Evolutionary conservation across 2,329 filamentous ascomycete species (phyloP).

Genomic region (Trichoderma endophyticum): DNA sequence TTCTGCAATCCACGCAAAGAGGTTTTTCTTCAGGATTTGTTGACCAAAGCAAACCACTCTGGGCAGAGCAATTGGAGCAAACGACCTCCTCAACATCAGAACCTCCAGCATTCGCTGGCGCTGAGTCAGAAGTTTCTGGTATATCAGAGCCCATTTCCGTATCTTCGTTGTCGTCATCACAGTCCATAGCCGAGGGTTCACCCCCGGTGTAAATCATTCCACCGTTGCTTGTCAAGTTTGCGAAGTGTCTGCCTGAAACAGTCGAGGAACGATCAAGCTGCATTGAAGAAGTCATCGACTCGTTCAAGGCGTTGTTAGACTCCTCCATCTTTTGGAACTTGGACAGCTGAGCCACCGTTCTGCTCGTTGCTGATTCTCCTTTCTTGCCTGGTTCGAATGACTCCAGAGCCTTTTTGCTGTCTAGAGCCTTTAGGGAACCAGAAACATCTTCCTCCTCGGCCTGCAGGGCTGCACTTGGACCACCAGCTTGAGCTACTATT

Average conservation of each 20-base stretch:
- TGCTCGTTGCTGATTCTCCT: conserved; percentile 67
- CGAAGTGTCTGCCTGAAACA: conserved; percentile 61
- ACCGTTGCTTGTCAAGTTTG: conserved; percentile 61
- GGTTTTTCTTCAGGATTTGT: not conserved
- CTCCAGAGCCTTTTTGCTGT: conserved; percentile 78
- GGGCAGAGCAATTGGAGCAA: not conserved
- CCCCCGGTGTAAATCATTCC: conserved; percentile 61
- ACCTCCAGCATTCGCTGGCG: accelerated
- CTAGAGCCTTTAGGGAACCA: conserved; percentile 84
- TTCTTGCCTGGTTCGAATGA: conserved; percentile 69
- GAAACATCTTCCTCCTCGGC: conserved; percentile 90
- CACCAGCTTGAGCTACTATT: not conserved
- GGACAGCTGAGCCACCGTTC: conserved; percentile 73
- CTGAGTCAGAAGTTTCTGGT: not conserved
- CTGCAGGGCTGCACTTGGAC: conserved; percentile 44
- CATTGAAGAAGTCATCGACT: conserved; percentile 88
- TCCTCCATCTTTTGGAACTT: conserved; percentile 88
- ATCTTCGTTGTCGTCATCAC: not conserved
- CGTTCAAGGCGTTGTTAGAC: conserved; percentile 81
- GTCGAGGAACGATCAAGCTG: conserved; percentile 79
- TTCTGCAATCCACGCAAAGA: not conserved
- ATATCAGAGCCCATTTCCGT: not conserved
- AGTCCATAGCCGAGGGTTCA: not conserved
- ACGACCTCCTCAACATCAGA: not conserved
- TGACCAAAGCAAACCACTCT: accelerated